Conservation (phyloP, 2,329 filamentous ascomycete species). For the Hypomyces perniciosus region DNA sequence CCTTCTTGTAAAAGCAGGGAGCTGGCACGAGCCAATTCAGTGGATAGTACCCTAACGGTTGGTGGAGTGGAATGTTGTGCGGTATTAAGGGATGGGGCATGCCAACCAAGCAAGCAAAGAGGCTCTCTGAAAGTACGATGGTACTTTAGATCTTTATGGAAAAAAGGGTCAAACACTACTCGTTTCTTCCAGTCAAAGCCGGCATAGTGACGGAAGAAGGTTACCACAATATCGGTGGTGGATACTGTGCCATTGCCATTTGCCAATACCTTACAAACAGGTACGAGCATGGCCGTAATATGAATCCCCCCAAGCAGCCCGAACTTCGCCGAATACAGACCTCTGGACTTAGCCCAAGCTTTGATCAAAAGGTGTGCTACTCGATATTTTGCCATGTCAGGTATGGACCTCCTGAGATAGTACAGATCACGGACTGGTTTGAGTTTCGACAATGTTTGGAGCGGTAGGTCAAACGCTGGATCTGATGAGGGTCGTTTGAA, state of each 20-base stretch:
- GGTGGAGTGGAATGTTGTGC: constrained; percentile 47
- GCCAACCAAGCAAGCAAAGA: constrained; percentile 57
- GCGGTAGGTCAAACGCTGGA: constrained; percentile 48
- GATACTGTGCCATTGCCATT: constrained; percentile 31
- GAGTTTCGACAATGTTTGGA: constrained; percentile 53
- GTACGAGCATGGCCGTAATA: constrained; percentile 55
- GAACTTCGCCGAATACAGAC: constrained; percentile 59
- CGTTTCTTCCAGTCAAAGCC: constrained; percentile 51
- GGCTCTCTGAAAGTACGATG: constrained; percentile 52
- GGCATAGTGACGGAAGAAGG: constrained; percentile 60
- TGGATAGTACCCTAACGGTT: constrained; percentile 44
- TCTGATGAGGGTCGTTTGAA: constrained; percentile 44
- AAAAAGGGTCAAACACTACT: constrained; percentile 54
- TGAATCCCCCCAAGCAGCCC: constrained; percentile 62
- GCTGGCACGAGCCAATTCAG: constrained; percentile 46
- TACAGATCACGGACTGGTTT: constrained; percentile 58
- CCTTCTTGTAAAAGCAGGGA: constrained; percentile 29
- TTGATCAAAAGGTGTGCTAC: constrained; percentile 55
- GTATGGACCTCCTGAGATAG: constrained; percentile 54
- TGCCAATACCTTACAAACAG: constrained; percentile 51
- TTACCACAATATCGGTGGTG: constrained; percentile 45
- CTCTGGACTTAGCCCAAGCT: constrained; percentile 55
- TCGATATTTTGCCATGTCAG: constrained; percentile 52
- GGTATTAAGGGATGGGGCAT: constrained; percentile 56
- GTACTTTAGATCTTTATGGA: constrained; percentile 47